Conservation (phyloP, 2,329 filamentous ascomycete species). For the Colletotrichum sidae region DNA sequence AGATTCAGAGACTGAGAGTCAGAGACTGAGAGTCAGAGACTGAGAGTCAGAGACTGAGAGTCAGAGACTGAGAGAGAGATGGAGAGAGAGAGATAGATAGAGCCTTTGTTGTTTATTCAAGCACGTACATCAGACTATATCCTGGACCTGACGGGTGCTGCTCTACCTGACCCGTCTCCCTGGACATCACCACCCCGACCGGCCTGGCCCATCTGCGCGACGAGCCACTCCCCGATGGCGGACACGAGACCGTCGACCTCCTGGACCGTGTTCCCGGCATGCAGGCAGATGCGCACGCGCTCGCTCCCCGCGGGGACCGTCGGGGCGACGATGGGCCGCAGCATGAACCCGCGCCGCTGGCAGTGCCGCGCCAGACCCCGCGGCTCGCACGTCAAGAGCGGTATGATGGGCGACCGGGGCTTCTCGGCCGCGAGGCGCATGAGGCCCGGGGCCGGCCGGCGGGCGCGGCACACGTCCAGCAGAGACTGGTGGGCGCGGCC, state of each 20-base stretch:
- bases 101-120: no score
- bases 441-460: conserved; percentile 40
- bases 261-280: conserved; percentile 71
- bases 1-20: no score
- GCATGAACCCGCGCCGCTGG: conserved; percentile 68
- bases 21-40: no score
- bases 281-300: conserved; percentile 74
- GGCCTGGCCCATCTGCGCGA: conserved; percentile 3
- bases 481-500: conserved; percentile 58
- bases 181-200: not conserved
- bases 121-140: no score
- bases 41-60: no score
- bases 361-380: conserved; percentile 69
- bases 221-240: conserved; percentile 60
- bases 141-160: not conserved
- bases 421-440: conserved; percentile 48
- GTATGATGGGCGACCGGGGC: conserved; percentile 73
- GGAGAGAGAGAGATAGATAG: no score
- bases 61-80: no score
- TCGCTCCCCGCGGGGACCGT: conserved; percentile 74
- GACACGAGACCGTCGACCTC: conserved; percentile 67
- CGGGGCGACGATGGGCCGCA: conserved; percentile 75
- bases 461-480: conserved; percentile 45
- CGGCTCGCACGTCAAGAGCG: conserved; percentile 68
- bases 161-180: not conserved